Evolutionary conservation across 148 eudicot species (phyloP), one percentile per base, ranked within the genome.

Genomic region (Camellia sinensis): DNA sequence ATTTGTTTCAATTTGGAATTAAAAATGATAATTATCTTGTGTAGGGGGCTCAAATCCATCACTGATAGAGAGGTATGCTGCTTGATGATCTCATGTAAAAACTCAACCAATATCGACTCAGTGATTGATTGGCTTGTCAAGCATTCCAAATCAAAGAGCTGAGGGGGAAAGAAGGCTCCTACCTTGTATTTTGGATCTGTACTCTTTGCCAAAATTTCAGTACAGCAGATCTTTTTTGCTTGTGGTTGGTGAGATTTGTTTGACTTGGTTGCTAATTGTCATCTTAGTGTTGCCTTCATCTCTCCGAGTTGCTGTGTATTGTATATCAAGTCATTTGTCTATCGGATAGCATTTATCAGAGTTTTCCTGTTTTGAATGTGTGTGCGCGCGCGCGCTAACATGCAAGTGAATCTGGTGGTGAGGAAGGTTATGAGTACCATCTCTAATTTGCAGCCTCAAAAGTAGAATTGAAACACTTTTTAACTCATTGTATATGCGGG

Each of bases 21-120:
- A 41, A 67, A 37, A 69, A 45, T 73, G 52, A n/a, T 75, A 3
- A 29, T 67, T 62, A 46, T 43, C 1, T 18, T 45, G 7, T 85
- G 85, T 86, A 96, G 99, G 99, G 98, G 85, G 67, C 89, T 96
- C 56, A 90, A 89, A 78, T 87, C 93, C 18, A 93, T 96, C 56
- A 88, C 90, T 22, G 95, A 94, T 80, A 84, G 98, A 86, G 99
- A 96, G 80, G 99, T 96, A 18, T 93, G 99, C 92, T 96, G 99
- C 95, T 96, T 81, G 72, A 96, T 92, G 98, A 92, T 96, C 85
- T 96, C 99, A 6, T 96, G 99, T 92, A 96, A 96, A 92, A 94
- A 93, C 91, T 94, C 98, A 3, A 93, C 98, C 73, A 96, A 96
- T 88, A 94, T 96, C 66, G 99, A 93, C 81, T 74, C 91, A 53